Evolutionary conservation across 1,284 basidiomycete genomes (phyloP), one percentile per base, ranked within the genome.

Genomic region (Amylostereum chailletii): DNA sequence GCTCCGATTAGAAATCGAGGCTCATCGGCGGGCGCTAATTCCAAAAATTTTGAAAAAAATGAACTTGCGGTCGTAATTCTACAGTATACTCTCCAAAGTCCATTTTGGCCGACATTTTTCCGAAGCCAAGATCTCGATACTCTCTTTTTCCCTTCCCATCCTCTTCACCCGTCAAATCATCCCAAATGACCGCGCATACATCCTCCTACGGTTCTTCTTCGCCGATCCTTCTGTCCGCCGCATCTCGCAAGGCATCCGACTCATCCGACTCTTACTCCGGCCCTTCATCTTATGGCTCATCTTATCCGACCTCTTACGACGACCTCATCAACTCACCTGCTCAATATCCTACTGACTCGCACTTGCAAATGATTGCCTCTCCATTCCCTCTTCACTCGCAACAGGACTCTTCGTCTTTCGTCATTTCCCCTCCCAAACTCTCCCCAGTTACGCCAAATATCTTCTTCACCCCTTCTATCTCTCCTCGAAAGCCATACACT

Each of bases 301-400:
- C 33, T 19, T n/a, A 8, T 34, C 4, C 29, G 2, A 38, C 34
- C 5, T 11, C 4, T 37, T 32, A 10, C n/a, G 11, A 43, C 31
- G 26, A 37, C 19, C 19, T 19, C 19, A 19, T 19, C 19, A 19
- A 19, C 19, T 19, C 19, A 19, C 19, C 11, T 32, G 42, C 26
- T 37, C 32, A 46, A 19, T 19, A 19, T 19, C 19, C 19, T 19
- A 19, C 19, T 36, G 32, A n/a, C 8, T 26, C 26, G 10, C 45
- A 46, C 30, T 36, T 46, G n/a, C 32, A 46, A 46, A 34, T 46
- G 45, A 46, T 46, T 26, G 45, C 45, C 7, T 46, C 45, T 38
- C 45, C 45, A 3, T 36, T 36, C 38, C 45, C 45, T 10, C 45
- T 46, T 27, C 30, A 19, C 45, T n/a, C n/a, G 7, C 26, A 26